Base-by-base conservation (phyloP, 345 rosid genomes). In the Camelina hispida region DNA sequence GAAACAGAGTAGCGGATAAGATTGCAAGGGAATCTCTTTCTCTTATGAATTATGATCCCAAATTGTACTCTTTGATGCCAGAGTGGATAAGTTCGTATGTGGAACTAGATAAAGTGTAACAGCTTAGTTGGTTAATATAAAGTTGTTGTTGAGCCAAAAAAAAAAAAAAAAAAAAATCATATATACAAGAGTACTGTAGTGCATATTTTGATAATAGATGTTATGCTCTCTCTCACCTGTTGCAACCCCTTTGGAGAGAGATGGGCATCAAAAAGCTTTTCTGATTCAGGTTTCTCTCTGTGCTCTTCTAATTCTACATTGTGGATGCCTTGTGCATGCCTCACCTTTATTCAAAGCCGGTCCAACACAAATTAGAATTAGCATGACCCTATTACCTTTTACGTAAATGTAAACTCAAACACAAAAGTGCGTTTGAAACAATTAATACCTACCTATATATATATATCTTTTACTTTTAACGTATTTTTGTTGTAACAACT, bases 301-400 rank as follows among this genome's bases (percentile, higher is more conserved):
- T 76, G 59, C 35, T 66, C 80, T 59, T 76, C 83, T 75, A 84
- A 82, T 54, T 72, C 87, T 9, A 84, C 83, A 47, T 88, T 90
- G 74, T 90, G 96, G 35, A 80, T 58, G 20, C 88, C 96, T 78
- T 90, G 88, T 37, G 87, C 93, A 76, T 90, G 96, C 72, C 96
- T 86, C 69, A 90, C 82, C 96, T 90, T 80, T 10, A 56, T 8
- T 18, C 69, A 66, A 59, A 18, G 53, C 48, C 17, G 20, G 16
- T 72, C 44, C 62, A 72, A 43, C 25, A 32, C 32, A 51, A 17
- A 25, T 63, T 30, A 73, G 1, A 23, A 37, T 28, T 28, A 28
- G 5, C 13, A 23, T 37, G 32, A 4, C 20, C 34, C 15, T 58
- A 30, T 28, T 57, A 32, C 20, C 35, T 43, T 28, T 43, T 30